These are phyloP conservation scores for Lachancea fermentati DNA, from an alignment of 805 yeast genomes.

Conservation along the genomic window DNA sequence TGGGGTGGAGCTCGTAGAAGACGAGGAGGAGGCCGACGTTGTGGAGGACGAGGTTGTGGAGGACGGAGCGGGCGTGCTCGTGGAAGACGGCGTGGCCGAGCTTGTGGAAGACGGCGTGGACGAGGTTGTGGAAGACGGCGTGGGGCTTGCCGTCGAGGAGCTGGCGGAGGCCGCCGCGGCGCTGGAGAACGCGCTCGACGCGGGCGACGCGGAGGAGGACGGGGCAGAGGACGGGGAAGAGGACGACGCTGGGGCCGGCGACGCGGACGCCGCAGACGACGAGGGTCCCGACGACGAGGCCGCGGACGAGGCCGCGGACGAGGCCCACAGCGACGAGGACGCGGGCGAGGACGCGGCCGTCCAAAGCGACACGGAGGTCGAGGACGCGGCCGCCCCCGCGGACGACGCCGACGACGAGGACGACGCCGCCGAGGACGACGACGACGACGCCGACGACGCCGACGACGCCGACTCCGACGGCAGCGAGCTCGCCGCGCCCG, in stretches of 20 bases:
- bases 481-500: slow-evolving; percentile 10
- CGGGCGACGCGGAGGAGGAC: background rate
- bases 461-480: background rate
- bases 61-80: slow-evolving; percentile 7
- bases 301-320: slow-evolving; percentile 3
- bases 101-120: slow-evolving; percentile 2
- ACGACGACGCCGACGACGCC: background rate
- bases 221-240: background rate
- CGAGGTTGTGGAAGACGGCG: slow-evolving; percentile 2
- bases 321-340: slow-evolving; percentile 3
- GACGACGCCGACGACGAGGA: slow-evolving; percentile 2
- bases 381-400: background rate
- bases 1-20: slow-evolving; percentile 5
- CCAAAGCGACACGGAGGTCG: background rate
- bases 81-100: slow-evolving; percentile 5
- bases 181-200: slow-evolving; percentile 1
- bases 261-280: background rate
- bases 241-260: background rate
- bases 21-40: slow-evolving; percentile 10
- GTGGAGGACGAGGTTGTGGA: slow-evolving; percentile 8
- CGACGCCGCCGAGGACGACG: background rate
- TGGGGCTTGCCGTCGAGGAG: slow-evolving; percentile 9
- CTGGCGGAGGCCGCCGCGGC: slow-evolving; percentile 11
- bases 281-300: background rate
- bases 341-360: slow-evolving; percentile 2